Base-by-base conservation (phyloP, 208 protist genomes). In the Herpetomonas tarakana region DNA sequence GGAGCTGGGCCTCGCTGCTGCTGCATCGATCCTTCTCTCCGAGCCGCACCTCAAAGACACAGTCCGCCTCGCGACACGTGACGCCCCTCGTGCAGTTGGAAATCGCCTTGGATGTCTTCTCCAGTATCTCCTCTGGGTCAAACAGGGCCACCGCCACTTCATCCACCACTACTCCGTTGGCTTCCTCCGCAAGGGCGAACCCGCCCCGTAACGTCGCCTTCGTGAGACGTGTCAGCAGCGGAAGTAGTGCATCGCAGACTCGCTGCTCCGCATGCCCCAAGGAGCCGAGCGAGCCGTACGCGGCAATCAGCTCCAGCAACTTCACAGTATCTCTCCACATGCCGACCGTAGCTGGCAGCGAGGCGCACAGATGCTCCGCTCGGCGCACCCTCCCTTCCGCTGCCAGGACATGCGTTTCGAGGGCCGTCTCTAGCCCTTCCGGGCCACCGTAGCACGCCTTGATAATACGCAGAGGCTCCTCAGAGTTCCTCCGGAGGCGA, bases 1-100 rank as follows among this genome's bases (percentile, higher is more conserved):
- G 38, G 46, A 22, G 26, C 35, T 45, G 35, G 19, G 25, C 28
- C 25, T 30, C 9, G 54, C 6, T 3, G 9, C 3, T 25, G 54
- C n/a, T 44, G 58, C 31, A 56, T 55, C n/a, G 25, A 4, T 18
- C 46, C 25, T 24, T 39, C 38, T 4, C n/a, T 22, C 16, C 21
- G 9, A 71, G 46, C 1, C 55, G 25, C 1, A 82, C 46, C 14
- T 65, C 62, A 1, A 86, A 49, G 3, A 52, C 31, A 21, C 68
- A 72, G 50, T 83, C 76, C 4, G 81, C 76, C 28, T 69, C 52
- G 1, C 68, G 70, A 2, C 76, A 56, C 27, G 57, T 63, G 16
- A 75, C 65, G 14, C 81, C 76, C 0, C 73, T 65, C 30, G 60
- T 62, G 55, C 76, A 83, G 63, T 82, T 83, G 18, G 63, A 56